A percentile compares a stretch with the other conserved stretches of the same genome.
Conservation (phyloP, 129 eudicot genomes). For the Erigeron canadensis region DNA sequence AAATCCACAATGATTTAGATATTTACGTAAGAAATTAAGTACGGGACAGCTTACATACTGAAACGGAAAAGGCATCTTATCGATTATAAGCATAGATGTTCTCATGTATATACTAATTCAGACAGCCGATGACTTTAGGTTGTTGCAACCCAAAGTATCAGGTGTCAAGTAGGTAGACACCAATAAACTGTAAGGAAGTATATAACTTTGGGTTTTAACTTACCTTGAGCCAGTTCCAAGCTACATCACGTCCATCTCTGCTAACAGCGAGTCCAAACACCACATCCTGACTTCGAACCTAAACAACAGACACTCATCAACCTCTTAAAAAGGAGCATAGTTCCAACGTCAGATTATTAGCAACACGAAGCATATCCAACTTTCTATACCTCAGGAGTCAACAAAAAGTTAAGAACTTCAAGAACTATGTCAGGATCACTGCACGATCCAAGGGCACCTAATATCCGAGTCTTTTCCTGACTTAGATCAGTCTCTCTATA, state of each 20-base stretch:
- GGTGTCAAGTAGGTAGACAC: too few species aligned
- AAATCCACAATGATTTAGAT: too few species aligned
- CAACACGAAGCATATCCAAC: not conserved
- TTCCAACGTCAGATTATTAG: not conserved
- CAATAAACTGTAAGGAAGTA: not conserved
- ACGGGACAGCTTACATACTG: too few species aligned
- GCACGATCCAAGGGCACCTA: slow-evolving; percentile 76
- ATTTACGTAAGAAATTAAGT: too few species aligned
- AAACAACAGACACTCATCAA: slow-evolving; percentile 6
- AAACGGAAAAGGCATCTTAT: too few species aligned
- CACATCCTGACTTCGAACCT: slow-evolving; percentile 51
- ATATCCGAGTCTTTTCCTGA: slow-evolving; percentile 89
- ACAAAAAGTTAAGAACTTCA: slow-evolving; percentile 67
- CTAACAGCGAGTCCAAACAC: slow-evolving; percentile 42
- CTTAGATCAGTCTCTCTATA: slow-evolving; percentile 91
- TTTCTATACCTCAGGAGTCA: slow-evolving; percentile 59
- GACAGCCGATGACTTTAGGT: too few species aligned
- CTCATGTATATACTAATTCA: too few species aligned
- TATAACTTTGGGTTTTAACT: not conserved
- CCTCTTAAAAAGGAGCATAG: not conserved
- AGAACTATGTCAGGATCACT: slow-evolving; percentile 42
- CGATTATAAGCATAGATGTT: too few species aligned
- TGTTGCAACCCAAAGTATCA: too few species aligned
- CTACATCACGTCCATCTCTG: slow-evolving; percentile 48
- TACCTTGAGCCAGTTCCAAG: slow-evolving; percentile 50